Evolutionary conservation across 805 yeast species (phyloP), one percentile per base, ranked within the genome.

Genomic region (Blastobotrys attinorum): DNA sequence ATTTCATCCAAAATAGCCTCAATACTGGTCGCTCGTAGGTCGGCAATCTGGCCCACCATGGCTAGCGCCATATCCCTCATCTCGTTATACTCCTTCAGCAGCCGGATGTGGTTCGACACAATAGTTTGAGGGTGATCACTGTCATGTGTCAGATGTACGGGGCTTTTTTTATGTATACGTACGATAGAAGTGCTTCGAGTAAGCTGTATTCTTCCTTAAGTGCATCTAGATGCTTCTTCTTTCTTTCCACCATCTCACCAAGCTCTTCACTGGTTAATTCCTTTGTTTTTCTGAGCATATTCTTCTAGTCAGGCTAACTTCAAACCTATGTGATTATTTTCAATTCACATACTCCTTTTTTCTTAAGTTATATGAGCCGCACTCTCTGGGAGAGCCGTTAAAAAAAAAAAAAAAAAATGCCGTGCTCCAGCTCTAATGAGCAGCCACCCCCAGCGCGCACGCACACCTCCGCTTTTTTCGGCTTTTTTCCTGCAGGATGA

Each of bases 41-140:
- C 77, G 0, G 85, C 82, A 25, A 81, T 77, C 65, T 78, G 58
- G 33, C 74, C 72, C 8, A 78, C 71, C 47, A 82, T 56, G 4
- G 73, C 70, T 42, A 79, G 54, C 0, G 85, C 83, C 1, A 71
- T 67, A 54, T 81, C 88, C 52, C 75, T 72, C 20, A 82, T 60
- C 47, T 79, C 85, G 53, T 81, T 78, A 59, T 81, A 82, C 43
- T 65, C 61, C 48, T 77, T 76, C 32, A 81, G 59, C 41, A 68
- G 66, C 22, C 58, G 55, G 20, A 81, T 76, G 50, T 82, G 86
- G 22, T 57, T 54, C 34, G 67, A 65, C n/a, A 74, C 71, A 1
- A 79, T 63, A 1, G 55, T 60, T 33, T 69, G 71, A 1, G 79
- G 73, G 43, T 69, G 65, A 21, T 60, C 34, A 15, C 31, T 23